Evolutionary conservation across 2,329 filamentous ascomycete species (phyloP).

Genomic region (Graphilbum fragrans): DNA sequence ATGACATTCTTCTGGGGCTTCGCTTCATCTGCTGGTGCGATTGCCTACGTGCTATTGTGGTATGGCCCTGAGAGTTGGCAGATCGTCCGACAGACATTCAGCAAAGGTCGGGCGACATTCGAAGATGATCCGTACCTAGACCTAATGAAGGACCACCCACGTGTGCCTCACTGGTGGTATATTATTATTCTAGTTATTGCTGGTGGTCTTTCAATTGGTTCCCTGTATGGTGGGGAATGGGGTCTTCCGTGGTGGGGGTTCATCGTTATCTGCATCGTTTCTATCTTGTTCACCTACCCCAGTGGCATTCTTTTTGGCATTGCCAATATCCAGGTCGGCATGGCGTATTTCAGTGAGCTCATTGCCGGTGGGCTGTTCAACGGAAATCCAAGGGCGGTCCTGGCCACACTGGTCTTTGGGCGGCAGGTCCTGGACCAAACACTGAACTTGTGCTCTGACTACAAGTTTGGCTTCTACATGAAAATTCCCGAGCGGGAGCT

Average conservation of each 20-base stretch:
- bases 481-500: slow-evolving; percentile 23
- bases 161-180: slow-evolving; percentile 11
- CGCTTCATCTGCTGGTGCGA: slow-evolving; percentile 18
- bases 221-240: slow-evolving; percentile 23
- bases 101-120: slow-evolving; percentile 12
- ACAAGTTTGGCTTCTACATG: slow-evolving; percentile 25
- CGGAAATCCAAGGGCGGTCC: slow-evolving; percentile 18
- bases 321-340: slow-evolving; percentile 20
- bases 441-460: slow-evolving; percentile 20
- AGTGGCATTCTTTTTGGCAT: slow-evolving; percentile 22
- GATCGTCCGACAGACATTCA: slow-evolving; percentile 29
- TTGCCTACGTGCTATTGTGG: slow-evolving; percentile 16
- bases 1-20: slow-evolving; percentile 22
- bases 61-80: slow-evolving; percentile 27
- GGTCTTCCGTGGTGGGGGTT: slow-evolving; percentile 30
- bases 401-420: slow-evolving; percentile 18
- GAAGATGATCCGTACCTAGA: slow-evolving; percentile 19
- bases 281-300: slow-evolving; percentile 24
- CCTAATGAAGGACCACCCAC: slow-evolving; percentile 9
- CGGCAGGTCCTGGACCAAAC: slow-evolving; percentile 21
- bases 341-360: slow-evolving; percentile 32
- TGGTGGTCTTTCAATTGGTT: slow-evolving; percentile 22
- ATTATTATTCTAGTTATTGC: slow-evolving; percentile 19
- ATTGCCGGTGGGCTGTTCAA: slow-evolving; percentile 34
- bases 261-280: slow-evolving; percentile 22